These are phyloP conservation scores for Neospermospora avenae DNA, from an alignment of 2,329 filamentous ascomycete genomes.

Conservation along the genomic window DNA sequence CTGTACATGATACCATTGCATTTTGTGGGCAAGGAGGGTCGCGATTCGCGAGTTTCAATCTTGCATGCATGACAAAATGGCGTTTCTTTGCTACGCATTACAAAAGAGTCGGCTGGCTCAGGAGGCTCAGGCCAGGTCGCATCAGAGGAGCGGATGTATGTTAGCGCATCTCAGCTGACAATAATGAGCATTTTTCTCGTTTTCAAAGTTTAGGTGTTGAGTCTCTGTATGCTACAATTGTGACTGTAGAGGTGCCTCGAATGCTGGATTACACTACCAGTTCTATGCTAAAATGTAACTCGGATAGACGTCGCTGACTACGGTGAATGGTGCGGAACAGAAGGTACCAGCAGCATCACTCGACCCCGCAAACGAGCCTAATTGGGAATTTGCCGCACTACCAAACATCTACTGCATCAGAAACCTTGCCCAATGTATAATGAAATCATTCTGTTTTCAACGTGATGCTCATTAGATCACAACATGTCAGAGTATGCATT, in stretches of 20 bases:
- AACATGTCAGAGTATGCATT: slow-evolving; percentile 5
- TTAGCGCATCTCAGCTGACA: neutral
- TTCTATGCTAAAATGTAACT: neutral
- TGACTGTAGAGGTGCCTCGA: neutral
- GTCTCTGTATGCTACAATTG: neutral
- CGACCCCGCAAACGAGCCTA: neutral
- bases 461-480: neutral
- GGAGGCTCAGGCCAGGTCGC: neutral
- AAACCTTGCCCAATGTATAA: neutral
- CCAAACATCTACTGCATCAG: neutral
- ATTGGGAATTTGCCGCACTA: neutral
- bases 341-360: neutral
- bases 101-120: neutral
- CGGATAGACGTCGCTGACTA: neutral
- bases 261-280: too few relatives aligned
- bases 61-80: neutral
- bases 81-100: neutral
- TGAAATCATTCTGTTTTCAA: too few relatives aligned
- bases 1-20: neutral
- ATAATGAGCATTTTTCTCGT: neutral
- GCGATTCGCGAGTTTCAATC: neutral
- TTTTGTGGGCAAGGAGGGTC: neutral
- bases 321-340: too few relatives aligned
- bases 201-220: neutral
- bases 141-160: neutral